phyloP scores from a whole-genome alignment of 2,329 filamentous ascomycete genomes.

The Dactylonectria estremocensis region DNA sequence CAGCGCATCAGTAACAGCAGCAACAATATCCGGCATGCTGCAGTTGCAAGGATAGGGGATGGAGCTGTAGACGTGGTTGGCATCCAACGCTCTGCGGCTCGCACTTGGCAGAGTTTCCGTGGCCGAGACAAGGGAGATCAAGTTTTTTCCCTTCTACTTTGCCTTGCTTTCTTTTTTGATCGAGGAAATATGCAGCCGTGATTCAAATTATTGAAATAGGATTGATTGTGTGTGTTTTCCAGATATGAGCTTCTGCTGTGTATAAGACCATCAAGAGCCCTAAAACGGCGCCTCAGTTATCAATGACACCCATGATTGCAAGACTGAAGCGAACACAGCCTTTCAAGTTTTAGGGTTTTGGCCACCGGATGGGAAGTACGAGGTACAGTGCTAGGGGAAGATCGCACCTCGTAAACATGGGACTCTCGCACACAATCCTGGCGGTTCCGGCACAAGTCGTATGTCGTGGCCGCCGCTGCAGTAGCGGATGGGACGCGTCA shows the following conservation, averaged over 20 bases:
- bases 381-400: conserved; percentile 3
- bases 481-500: conserved; percentile 49
- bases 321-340: background rate
- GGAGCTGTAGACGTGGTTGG: conserved; percentile 27
- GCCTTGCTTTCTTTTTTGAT: background rate
- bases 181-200: background rate
- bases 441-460: conserved; percentile 32
- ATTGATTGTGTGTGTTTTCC: background rate
- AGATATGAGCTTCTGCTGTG: too few relatives aligned
- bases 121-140: background rate
- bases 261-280: background rate
- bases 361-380: conserved; percentile 13
- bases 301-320: background rate
- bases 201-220: background rate
- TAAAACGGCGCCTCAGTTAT: background rate
- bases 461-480: conserved; percentile 42
- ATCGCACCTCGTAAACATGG: conserved; percentile 29
- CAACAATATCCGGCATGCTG: background rate
- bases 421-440: conserved; percentile 29
- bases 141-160: background rate
- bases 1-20: conserved; percentile 8
- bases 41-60: conserved; percentile 24
- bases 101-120: conserved; percentile 14
- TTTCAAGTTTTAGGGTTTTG: conserved; percentile 22
- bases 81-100: conserved; percentile 24